Base-by-base conservation (phyloP, 2,329 filamentous ascomycete genomes). In the Graphilbum ipis-grandicollis region DNA sequence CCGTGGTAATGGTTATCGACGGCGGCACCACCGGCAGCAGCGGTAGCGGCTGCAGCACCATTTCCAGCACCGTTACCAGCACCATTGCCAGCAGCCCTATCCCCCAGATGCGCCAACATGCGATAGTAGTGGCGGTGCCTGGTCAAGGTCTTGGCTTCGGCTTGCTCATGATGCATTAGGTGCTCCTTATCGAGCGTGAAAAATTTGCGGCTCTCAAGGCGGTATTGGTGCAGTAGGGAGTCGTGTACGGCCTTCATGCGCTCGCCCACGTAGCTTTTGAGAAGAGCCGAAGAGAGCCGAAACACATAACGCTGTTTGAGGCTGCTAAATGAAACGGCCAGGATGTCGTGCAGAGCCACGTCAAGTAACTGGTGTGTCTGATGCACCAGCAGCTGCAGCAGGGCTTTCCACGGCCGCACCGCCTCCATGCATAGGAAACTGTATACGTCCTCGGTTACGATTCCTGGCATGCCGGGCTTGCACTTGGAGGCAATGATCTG, bases 381-480 rank as follows among this genome's bases (percentile, higher is more conserved):
- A 4, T 54, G 45, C 6, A 71, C 51, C 33, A 72, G 70, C 0
- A 47, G 56, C 0, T 61, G 49, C 33, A 75, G 58, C 0, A 73
- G 72, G 0, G 47, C 47, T 2, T 61, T 48, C 78, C 78, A 82
- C 2, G 69, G 65, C 8, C 52, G 48, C 2, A 80, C 65, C 0
- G 68, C 66, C n/a, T 67, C 55, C 14, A 62, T 56, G 33, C 68
- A 72, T 14, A 80, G 57, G 0, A 60, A 59, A 21, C 74, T 65
- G 18, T 75, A 71, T 0, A 78, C 72, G 28, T 70, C 66, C 0
- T 68, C 63, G 0, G 74, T 66, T 0, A 72, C 66, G 0, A 73
- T 60, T 7, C 67, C 65, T 0, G 71, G 72, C 44, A 75, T 60
- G 0, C 75, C 73, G 0, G 70, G 65, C 15, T 60, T 60, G 19